phyloP scores from a whole-genome alignment of 2,329 filamentous ascomycete species.

The Cladosporium phlei region DNA sequence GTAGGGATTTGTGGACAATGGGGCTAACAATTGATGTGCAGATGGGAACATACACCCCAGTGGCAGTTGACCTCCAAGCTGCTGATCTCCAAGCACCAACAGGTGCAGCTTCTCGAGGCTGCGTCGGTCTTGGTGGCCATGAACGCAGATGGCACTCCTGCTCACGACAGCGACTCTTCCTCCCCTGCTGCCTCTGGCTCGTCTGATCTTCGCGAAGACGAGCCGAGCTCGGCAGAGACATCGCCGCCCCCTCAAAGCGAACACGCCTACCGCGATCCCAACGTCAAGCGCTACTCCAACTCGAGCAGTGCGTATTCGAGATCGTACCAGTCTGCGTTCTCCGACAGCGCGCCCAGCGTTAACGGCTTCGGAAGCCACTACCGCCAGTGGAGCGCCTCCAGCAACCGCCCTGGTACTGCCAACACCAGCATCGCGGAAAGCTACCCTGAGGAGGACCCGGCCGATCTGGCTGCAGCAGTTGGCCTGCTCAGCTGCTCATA shows the following conservation, averaged over 20 bases:
- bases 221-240: conserved; percentile 81
- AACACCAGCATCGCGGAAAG: conserved; percentile 53
- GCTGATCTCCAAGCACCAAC: conserved; percentile 98
- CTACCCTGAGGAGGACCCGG: conserved; percentile 76
- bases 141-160: conserved; percentile 62
- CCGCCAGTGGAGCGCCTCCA: conserved; percentile 64
- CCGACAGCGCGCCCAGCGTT: conserved; percentile 52
- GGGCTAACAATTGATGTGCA: conserved; percentile 41
- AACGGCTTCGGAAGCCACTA: conserved; percentile 50
- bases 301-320: conserved; percentile 56
- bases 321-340: conserved; percentile 73
- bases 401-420: conserved; percentile 74
- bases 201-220: conserved; percentile 68
- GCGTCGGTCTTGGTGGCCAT: conserved; percentile 94
- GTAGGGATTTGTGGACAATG: not conserved
- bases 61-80: conserved; percentile 97
- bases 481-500: conserved; percentile 89
- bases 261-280: conserved; percentile 42
- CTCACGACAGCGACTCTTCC: conserved; percentile 76
- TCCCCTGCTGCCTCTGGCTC: conserved; percentile 78
- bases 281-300: conserved; percentile 43
- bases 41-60: conserved; percentile 98
- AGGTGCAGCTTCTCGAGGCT: conserved; percentile 94
- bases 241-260: conserved; percentile 81
- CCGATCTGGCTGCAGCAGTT: conserved; percentile 82